Evolutionary conservation across 768 basidiomycete genomes (phyloP).

Genomic region (Boletus huronensis): DNA sequence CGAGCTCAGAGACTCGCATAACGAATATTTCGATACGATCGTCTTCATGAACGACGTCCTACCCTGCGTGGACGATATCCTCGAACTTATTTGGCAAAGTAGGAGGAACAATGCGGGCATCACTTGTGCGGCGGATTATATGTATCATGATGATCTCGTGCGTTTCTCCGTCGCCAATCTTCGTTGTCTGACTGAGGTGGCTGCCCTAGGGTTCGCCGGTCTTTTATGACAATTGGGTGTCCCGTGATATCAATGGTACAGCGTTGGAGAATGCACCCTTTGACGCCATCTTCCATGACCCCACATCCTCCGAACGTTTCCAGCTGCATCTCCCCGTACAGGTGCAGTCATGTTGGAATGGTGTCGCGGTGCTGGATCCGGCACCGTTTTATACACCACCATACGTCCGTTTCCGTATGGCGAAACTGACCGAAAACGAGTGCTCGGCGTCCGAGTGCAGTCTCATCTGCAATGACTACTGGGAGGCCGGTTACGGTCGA

Average conservation of each 20-base stretch:
- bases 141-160: conserved; percentile 95
- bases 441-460: conserved; percentile 96
- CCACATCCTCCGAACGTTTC: conserved; percentile 73
- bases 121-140: conserved; percentile 97
- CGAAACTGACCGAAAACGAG: conserved; percentile 79
- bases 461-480: conserved; percentile 98
- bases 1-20: conserved; percentile 86
- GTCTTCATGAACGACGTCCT: conserved; percentile 99
- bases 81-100: conserved; percentile 97
- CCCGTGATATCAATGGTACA: conserved; percentile 97
- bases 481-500: conserved; percentile 92
- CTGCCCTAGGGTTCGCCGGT: conserved; percentile 67
- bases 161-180: conserved; percentile 23
- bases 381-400: conserved; percentile 92
- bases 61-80: conserved; percentile 94
- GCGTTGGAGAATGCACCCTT: conserved; percentile 98
- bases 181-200: neutral
- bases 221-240: conserved; percentile 99
- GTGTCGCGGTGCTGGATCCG: conserved; percentile 92
- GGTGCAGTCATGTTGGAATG: conserved; percentile 99
- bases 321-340: conserved; percentile 91
- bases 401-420: conserved; percentile 95
- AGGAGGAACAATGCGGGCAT: conserved; percentile 94
- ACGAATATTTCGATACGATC: conserved; percentile 94
- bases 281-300: conserved; percentile 88